phyloP scores from a whole-genome alignment of 495 filamentous ascomycete species.

The Talaromyces wortmannii region DNA sequence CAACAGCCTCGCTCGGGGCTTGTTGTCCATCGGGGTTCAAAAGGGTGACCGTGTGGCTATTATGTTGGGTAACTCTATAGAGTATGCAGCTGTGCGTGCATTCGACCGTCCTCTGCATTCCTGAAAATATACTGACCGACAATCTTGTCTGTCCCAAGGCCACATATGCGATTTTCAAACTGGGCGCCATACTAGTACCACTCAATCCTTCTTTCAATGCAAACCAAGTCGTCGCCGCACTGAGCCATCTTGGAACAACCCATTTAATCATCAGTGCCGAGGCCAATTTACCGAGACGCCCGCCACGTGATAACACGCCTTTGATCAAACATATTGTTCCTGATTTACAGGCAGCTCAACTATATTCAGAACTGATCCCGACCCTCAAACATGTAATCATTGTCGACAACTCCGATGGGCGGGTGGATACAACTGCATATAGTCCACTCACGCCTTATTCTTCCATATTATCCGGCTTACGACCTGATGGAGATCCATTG shows the following conservation, averaged over 20 bases:
- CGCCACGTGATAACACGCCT: conserved; percentile 66
- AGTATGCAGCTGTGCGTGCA: conserved; percentile 61
- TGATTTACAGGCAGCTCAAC: conserved; percentile 40
- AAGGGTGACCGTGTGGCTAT: conserved; percentile 86
- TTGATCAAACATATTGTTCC: conserved; percentile 61
- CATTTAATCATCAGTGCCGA: conserved; percentile 80
- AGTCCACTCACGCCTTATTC: conserved; percentile 47
- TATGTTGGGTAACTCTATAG: conserved; percentile 76
- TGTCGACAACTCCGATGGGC: conserved; percentile 70
- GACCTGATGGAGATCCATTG: conserved; percentile 36
- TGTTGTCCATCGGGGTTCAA: conserved; percentile 65
- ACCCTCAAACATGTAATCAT: conserved; percentile 64
- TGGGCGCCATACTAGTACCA: conserved; percentile 86
- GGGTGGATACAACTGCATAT: conserved; percentile 42
- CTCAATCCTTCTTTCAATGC: conserved; percentile 89
- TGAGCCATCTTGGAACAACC: conserved; percentile 66
- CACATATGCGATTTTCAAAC: conserved; percentile 87
- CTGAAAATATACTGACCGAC: not conserved
- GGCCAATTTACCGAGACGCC: conserved; percentile 77
- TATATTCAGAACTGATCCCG: conserved; percentile 61
- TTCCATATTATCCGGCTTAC: conserved; percentile 34
- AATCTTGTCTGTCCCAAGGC: conserved; percentile 25
- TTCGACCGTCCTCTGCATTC: not conserved
- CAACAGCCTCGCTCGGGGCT: conserved; percentile 67
- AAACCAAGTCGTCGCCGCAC: conserved; percentile 67